These are phyloP conservation scores for Hanseniaspora lindneri DNA, from an alignment of 805 yeast genomes.

Conservation along the genomic window DNA sequence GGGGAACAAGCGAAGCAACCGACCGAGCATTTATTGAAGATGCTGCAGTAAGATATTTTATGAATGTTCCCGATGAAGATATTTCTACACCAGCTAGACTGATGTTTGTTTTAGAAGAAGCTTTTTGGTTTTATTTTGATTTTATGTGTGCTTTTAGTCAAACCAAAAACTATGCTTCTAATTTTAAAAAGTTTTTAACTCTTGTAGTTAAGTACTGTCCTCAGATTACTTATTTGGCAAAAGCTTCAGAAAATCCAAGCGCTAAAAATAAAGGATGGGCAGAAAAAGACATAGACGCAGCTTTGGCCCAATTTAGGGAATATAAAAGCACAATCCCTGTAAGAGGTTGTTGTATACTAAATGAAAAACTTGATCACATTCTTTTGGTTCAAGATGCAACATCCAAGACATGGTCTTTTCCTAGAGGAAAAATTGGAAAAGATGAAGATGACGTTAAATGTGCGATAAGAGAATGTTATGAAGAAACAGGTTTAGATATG, in stretches of 20 bases:
- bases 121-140: slow-evolving; percentile 94
- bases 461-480: slow-evolving; percentile 82
- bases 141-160: slow-evolving; percentile 32
- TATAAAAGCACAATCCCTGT: slow-evolving; percentile 90
- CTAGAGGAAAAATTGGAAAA: slow-evolving; percentile 91
- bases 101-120: slow-evolving; percentile 91
- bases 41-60: slow-evolving; percentile 73
- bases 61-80: slow-evolving; percentile 88
- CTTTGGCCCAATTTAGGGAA: slow-evolving; percentile 62
- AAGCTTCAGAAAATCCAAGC: not conserved
- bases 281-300: slow-evolving; percentile 61
- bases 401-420: slow-evolving; percentile 83
- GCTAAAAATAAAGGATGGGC: slow-evolving; percentile 47
- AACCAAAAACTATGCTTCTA: slow-evolving; percentile 27
- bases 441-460: slow-evolving; percentile 81
- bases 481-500: slow-evolving; percentile 88
- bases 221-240: slow-evolving; percentile 30
- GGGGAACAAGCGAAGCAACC: slow-evolving; percentile 51
- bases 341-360: slow-evolving; percentile 85
- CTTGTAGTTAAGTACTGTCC: slow-evolving; percentile 60
- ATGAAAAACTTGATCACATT: slow-evolving; percentile 53
- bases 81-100: slow-evolving; percentile 54
- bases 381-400: slow-evolving; percentile 78
- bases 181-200: slow-evolving; percentile 66
- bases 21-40: slow-evolving; percentile 52